Evolutionary conservation across 1,284 basidiomycete genomes (phyloP).

Genomic region (Trametes sp.): DNA sequence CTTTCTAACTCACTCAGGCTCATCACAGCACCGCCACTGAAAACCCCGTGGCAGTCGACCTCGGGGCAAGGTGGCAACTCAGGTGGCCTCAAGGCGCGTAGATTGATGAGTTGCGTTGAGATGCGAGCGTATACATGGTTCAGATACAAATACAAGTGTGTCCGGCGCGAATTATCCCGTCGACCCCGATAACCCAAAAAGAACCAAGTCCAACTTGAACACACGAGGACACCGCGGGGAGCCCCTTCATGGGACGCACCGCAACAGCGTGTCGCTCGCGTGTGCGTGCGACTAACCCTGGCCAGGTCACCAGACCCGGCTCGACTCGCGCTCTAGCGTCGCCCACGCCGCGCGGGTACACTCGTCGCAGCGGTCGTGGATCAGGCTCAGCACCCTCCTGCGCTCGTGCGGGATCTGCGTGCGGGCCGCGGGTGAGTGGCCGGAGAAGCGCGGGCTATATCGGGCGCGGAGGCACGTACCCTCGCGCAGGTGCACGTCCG

Average conservation of each 20-base stretch:
- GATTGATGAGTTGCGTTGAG: neutral
- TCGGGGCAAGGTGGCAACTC: too few species aligned
- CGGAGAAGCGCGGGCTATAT: slow-evolving; percentile 1
- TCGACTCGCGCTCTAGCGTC: slow-evolving; percentile 39
- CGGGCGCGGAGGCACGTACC: slow-evolving; percentile 30
- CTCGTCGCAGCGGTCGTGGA: slow-evolving; percentile 41
- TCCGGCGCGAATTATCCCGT: neutral
- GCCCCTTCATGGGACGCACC: neutral
- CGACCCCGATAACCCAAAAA: neutral
- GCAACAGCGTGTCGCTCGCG: neutral
- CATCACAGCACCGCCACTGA: too few species aligned
- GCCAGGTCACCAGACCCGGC: slow-evolving; percentile 30
- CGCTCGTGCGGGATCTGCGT: slow-evolving; percentile 38
- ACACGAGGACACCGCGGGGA: neutral
- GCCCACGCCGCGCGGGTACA: slow-evolving; percentile 41
- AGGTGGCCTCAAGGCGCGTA: too few species aligned
- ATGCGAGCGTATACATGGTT: neutral
- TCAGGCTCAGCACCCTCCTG: slow-evolving; percentile 40
- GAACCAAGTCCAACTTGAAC: neutral
- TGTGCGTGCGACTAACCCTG: neutral
- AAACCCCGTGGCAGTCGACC: too few species aligned
- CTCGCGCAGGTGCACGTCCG: slow-evolving; percentile 39
- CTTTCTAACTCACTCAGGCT: too few species aligned
- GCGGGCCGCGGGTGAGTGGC: neutral
- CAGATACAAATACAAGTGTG: slow-evolving; percentile 12